Evolutionary conservation across 1,284 basidiomycete genomes (phyloP).

Genomic region (Schizophyllum commune): DNA sequence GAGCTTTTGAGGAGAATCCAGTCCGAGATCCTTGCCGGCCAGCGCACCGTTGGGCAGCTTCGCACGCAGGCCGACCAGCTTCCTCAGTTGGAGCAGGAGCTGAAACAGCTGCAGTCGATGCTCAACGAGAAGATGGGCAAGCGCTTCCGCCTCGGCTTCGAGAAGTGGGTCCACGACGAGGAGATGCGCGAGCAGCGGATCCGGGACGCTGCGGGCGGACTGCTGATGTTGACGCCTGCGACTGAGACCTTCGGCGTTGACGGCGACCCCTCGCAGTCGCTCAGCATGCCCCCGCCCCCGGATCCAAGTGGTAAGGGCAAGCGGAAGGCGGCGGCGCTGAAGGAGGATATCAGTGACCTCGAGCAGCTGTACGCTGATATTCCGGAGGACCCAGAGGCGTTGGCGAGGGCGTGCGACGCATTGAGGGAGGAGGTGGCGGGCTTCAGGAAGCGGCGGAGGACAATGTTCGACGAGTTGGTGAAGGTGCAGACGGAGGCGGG

Average conservation of each 20-base stretch:
- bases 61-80: conserved; percentile 65
- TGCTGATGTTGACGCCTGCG: conserved; percentile 9
- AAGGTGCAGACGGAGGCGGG: conserved; percentile 83
- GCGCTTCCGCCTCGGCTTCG: conserved; percentile 81
- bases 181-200: conserved; percentile 64
- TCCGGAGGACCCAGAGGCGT: conserved; percentile 47
- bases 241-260: not conserved
- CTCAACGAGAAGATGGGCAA: conserved; percentile 72
- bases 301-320: conserved; percentile 35
- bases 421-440: conserved; percentile 60
- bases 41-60: conserved; percentile 67
- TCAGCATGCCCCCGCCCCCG: conserved; percentile 13
- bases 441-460: conserved; percentile 59
- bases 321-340: conserved; percentile 35
- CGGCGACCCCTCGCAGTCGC: conserved; percentile 13
- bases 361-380: conserved; percentile 46
- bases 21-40: conserved; percentile 86
- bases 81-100: conserved; percentile 49
- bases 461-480: conserved; percentile 68
- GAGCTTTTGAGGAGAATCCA: conserved; percentile 85
- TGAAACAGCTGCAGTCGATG: conserved; percentile 60
- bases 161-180: conserved; percentile 87
- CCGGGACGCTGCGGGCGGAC: conserved; percentile 48
- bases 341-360: conserved; percentile 61
- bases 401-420: conserved; percentile 52